Conservation (phyloP, 2,329 filamentous ascomycete species). For the Xylariaceae sp. region DNA sequence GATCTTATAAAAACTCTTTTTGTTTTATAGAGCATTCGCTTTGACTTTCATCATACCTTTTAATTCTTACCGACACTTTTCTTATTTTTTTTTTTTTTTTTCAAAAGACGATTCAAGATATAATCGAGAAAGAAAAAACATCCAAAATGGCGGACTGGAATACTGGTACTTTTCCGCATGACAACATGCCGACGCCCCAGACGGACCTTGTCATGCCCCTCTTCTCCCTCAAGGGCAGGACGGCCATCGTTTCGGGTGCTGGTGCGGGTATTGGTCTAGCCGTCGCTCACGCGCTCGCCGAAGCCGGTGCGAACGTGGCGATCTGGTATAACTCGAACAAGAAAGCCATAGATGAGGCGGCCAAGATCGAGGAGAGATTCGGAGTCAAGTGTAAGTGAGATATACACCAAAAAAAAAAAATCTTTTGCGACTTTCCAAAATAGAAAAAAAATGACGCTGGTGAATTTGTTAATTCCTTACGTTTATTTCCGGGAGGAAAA, state of each 20-base stretch:
- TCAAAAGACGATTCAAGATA: neutral
- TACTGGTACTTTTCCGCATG: constrained; percentile 50
- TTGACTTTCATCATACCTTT: neutral
- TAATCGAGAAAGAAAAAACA: neutral
- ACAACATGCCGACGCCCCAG: constrained; percentile 46
- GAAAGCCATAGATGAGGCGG: constrained; percentile 55
- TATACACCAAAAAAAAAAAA: neutral
- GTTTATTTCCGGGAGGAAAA: too few species aligned
- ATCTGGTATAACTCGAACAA: constrained; percentile 69
- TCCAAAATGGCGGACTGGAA: constrained; percentile 38
- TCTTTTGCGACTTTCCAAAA: too few species aligned
- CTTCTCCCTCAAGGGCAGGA: constrained; percentile 64
- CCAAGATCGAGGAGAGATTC: constrained; percentile 58
- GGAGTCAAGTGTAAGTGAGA: constrained; percentile 57
- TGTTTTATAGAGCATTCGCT: too few species aligned
- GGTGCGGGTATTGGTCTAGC: constrained; percentile 56
- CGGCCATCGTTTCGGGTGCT: constrained; percentile 60
- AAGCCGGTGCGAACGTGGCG: constrained; percentile 66
- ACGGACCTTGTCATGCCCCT: constrained; percentile 54
- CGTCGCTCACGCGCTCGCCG: constrained; percentile 59
- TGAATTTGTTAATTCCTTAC: too few species aligned
- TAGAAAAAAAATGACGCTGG: too few species aligned
- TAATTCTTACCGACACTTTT: neutral
- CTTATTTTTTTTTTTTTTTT: neutral
- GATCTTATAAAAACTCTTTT: too few species aligned